Conservation (phyloP, 441 rosid species). For the Adansonia gregorii region DNA sequence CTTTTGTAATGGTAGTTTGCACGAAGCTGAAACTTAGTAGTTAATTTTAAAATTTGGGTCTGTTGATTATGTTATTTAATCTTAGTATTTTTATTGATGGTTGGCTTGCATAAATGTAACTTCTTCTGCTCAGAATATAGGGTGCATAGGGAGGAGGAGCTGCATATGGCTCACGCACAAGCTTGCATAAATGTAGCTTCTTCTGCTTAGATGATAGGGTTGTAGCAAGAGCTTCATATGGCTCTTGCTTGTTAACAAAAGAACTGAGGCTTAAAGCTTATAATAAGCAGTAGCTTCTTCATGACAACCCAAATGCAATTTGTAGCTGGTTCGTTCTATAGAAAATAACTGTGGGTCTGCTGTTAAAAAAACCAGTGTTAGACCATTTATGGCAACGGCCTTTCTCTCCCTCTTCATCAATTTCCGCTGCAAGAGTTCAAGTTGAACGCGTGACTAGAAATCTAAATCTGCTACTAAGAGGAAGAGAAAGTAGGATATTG, state of each 20-base stretch:
- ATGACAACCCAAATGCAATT: background rate
- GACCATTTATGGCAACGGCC: background rate
- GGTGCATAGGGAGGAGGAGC: background rate
- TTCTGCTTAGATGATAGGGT: background rate
- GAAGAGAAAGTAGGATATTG: background rate
- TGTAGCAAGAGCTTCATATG: background rate
- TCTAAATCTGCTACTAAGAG: background rate
- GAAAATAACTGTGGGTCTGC: background rate
- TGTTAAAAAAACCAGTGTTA: background rate
- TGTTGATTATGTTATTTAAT: background rate
- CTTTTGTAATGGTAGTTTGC: slow-evolving; percentile 3
- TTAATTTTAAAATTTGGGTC: slow-evolving; percentile 2
- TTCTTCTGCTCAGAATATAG: background rate
- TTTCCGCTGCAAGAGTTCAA: background rate
- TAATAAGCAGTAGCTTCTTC: background rate
- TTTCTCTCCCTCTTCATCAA: background rate
- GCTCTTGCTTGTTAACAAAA: slow-evolving; percentile 4
- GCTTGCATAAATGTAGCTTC: slow-evolving; percentile 8
- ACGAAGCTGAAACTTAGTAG: slow-evolving; percentile 2
- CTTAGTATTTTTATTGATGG: background rate
- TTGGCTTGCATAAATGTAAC: slow-evolving; percentile 10
- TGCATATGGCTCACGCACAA: slow-evolving; percentile 7
- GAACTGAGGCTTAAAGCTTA: slow-evolving; percentile 11
- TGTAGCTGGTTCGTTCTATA: background rate
- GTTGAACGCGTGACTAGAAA: background rate